Conservation (phyloP, 495 filamentous ascomycete species). For the Podospora fimiseda region DNA sequence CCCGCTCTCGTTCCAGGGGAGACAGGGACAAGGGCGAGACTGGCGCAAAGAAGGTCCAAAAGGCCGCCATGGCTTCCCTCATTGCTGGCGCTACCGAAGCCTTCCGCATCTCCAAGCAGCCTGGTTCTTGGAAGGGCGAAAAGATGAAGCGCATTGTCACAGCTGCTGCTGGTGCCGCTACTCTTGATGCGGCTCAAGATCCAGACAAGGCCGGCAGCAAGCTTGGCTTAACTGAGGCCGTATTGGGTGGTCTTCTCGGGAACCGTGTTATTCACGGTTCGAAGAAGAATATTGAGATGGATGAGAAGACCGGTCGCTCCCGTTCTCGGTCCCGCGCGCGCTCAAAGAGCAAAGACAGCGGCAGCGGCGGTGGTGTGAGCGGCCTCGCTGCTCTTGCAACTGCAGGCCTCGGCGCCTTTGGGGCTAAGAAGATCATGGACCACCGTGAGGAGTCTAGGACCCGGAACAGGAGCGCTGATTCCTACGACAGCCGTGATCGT, state of each 20-base stretch:
- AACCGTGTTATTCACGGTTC: constrained; percentile 74
- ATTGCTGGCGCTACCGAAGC: constrained; percentile 83
- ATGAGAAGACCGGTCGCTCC: constrained; percentile 43
- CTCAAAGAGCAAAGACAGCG: constrained; percentile 31
- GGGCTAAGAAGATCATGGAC: constrained; percentile 72
- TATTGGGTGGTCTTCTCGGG: constrained; percentile 78
- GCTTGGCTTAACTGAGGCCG: constrained; percentile 61
- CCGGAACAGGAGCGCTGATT: constrained; percentile 42
- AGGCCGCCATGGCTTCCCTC: constrained; percentile 80
- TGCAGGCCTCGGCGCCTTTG: constrained; percentile 68
- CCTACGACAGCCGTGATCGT: constrained; percentile 43
- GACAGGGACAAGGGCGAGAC: constrained; percentile 40
- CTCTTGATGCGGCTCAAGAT: constrained; percentile 71
- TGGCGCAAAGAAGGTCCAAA: constrained; percentile 62
- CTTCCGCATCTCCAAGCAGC: constrained; percentile 77
- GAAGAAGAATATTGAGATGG: constrained; percentile 53
- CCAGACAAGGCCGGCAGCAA: constrained; percentile 64
- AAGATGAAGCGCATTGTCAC: constrained; percentile 85
- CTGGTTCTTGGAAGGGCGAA: constrained; percentile 74
- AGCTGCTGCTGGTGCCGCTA: constrained; percentile 76
- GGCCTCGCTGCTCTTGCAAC: constrained; percentile 63
- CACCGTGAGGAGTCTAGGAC: constrained; percentile 57
- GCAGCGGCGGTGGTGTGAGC: constrained; percentile 41
- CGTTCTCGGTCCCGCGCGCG: constrained; percentile 48
- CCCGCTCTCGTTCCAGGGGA: constrained; percentile 37